A percentile compares a stretch with the other conserved stretches of the same genome.
phyloP scores from a whole-genome alignment of 805 yeast genomes.

The Metschnikowia gelsemii region DNA sequence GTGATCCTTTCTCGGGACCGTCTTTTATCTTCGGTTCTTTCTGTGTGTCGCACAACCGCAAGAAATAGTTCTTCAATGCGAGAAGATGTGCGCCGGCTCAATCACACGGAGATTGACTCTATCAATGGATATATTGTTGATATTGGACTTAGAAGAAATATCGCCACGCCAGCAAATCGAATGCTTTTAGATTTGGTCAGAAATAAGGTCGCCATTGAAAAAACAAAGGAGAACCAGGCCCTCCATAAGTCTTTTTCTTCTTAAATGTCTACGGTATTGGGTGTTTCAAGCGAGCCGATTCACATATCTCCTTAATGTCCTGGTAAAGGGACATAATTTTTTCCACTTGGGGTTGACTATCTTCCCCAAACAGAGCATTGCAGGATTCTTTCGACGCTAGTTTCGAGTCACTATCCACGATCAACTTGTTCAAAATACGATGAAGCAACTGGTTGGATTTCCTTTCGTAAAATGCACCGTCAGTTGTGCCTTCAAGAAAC shows the following conservation, averaged over 20 bases:
- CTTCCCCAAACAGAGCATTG: constrained; percentile 13
- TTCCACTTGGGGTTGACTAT: constrained; percentile 8
- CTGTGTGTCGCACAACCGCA: constrained; percentile 40
- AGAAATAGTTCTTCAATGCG: constrained; percentile 71
- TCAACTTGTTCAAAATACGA: constrained; percentile 33
- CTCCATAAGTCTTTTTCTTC: constrained; percentile 3
- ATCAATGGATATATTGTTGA: constrained; percentile 77
- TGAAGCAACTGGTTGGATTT: constrained; percentile 30
- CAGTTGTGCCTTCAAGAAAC: constrained; percentile 47
- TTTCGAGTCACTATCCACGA: constrained; percentile 24
- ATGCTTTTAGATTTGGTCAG: constrained; percentile 47
- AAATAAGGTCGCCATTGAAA: constrained; percentile 32
- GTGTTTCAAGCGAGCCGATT: constrained; percentile 5
- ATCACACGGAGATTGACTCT: constrained; percentile 73
- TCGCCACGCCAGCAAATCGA: constrained; percentile 48
- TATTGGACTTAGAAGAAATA: constrained; percentile 48
- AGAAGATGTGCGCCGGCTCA: constrained; percentile 55
- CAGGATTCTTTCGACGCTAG: constrained; percentile 21
- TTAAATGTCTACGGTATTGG: neutral
- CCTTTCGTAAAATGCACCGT: constrained; percentile 41
- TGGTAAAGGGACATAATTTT: constrained; percentile 27
- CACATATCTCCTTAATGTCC: constrained; percentile 29
- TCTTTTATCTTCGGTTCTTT: constrained; percentile 36
- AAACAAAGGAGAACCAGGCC: constrained; percentile 25
- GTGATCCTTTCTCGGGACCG: constrained; percentile 33